These are phyloP conservation scores for Raphanus hybrid DNA, from an alignment of 441 rosid species.

Conservation along the genomic window DNA sequence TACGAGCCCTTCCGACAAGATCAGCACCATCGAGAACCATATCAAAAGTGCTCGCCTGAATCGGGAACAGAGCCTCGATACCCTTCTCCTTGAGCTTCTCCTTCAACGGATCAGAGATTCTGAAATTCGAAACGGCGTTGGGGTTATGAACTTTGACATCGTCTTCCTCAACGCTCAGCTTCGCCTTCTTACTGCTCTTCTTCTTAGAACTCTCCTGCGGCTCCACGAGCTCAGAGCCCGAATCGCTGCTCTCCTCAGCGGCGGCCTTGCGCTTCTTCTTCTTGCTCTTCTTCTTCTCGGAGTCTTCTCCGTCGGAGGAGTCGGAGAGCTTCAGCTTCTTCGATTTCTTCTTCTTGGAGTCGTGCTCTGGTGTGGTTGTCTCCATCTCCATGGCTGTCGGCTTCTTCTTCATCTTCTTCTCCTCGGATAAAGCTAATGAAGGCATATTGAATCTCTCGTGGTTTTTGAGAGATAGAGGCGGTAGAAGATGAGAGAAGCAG, in stretches of 20 bases:
- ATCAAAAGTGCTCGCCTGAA: slow-evolving; percentile 86
- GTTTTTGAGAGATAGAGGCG: slow-evolving; percentile 31
- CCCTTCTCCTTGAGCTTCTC: slow-evolving; percentile 74
- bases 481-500: not conserved
- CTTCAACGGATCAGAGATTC: slow-evolving; percentile 73
- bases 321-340: slow-evolving; percentile 43
- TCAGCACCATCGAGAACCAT: slow-evolving; percentile 81
- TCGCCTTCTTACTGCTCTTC: slow-evolving; percentile 57
- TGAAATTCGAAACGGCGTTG: slow-evolving; percentile 64
- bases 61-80: slow-evolving; percentile 82
- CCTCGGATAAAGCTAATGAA: slow-evolving; percentile 52
- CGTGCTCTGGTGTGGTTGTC: slow-evolving; percentile 32
- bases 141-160: slow-evolving; percentile 59
- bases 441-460: slow-evolving; percentile 53
- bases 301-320: slow-evolving; percentile 45
- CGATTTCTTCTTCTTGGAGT: slow-evolving; percentile 40
- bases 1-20: slow-evolving; percentile 92
- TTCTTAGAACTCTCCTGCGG: slow-evolving; percentile 50
- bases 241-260: slow-evolving; percentile 55
- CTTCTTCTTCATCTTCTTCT: slow-evolving; percentile 74
- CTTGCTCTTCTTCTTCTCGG: slow-evolving; percentile 57
- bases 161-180: slow-evolving; percentile 44
- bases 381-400: slow-evolving; percentile 41
- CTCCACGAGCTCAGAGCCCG: slow-evolving; percentile 74
- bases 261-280: slow-evolving; percentile 66